These are phyloP conservation scores for Exophiala bonariae DNA, from an alignment of 2,329 filamentous ascomycete genomes.

Conservation along the genomic window DNA sequence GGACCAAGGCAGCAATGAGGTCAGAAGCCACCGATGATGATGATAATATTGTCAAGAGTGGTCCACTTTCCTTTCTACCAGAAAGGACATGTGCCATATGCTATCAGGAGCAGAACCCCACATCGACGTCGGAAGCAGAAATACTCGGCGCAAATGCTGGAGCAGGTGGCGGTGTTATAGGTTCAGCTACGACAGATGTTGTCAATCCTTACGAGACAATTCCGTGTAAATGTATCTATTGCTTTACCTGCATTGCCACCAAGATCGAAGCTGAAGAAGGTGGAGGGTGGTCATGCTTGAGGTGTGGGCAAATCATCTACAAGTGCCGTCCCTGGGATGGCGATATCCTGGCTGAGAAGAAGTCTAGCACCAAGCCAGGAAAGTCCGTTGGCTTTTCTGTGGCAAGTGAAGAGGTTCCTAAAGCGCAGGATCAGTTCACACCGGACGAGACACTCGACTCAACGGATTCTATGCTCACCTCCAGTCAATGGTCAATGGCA, in stretches of 20 bases:
- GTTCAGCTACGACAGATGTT: slow-evolving; percentile 86
- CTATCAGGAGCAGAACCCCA: slow-evolving; percentile 86
- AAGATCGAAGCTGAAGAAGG: slow-evolving; percentile 89
- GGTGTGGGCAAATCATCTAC: slow-evolving; percentile 80
- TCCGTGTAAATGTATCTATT: slow-evolving; percentile 89
- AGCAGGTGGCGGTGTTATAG: slow-evolving; percentile 77
- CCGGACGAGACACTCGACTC: slow-evolving; percentile 11
- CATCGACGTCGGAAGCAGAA: slow-evolving; percentile 70
- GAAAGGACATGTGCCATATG: slow-evolving; percentile 96
- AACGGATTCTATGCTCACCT: slow-evolving; percentile 2
- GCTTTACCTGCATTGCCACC: slow-evolving; percentile 91
- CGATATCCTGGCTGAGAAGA: slow-evolving; percentile 65
- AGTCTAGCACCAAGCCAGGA: slow-evolving; percentile 38
- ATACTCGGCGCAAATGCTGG: slow-evolving; percentile 67
- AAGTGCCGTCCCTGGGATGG: slow-evolving; percentile 90
- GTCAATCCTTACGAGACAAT: slow-evolving; percentile 94
- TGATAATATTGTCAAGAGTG: slow-evolving; percentile 57
- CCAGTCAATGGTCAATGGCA: slow-evolving; percentile 21
- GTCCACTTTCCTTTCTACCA: slow-evolving; percentile 81
- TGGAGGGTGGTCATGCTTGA: slow-evolving; percentile 87
- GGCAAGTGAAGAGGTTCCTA: slow-evolving; percentile 7
- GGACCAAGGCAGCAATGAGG: slow-evolving; percentile 66
- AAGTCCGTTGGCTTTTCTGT: slow-evolving; percentile 57
- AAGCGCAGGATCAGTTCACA: neutral
- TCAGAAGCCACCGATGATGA: slow-evolving; percentile 44